Evolutionary conservation across 2,329 filamentous ascomycete species (phyloP), one percentile per base, ranked within the genome.

Genomic region (Zasmidium angulare): DNA sequence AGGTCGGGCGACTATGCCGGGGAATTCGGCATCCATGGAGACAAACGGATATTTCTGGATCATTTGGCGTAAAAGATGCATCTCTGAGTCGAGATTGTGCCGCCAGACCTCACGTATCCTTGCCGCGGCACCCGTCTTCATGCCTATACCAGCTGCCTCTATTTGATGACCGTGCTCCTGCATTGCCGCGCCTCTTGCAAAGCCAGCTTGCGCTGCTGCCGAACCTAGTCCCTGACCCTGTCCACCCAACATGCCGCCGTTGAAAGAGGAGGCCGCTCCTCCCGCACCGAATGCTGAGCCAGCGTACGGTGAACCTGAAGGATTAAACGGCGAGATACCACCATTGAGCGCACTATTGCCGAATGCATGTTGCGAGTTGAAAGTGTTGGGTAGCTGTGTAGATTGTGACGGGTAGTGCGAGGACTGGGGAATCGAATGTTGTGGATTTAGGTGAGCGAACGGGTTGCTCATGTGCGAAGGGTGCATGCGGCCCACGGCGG

Each of bases 1-100:
- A 1, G 95, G 95, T 67, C 95, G 86, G 23, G 93, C 91, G 55
- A 99, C 93, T 55, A 99, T 92, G 58, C 95, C 95, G n/a, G 95
- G 95, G 69, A 99, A 99, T 74, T 98, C 93, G 22, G 95, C 97
- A 74, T 99, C 95, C 95, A 99, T 98, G 69, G 93, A 93, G 76
- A 99, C 93, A 74, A 96, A 98, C 46, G 92, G 91, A 75, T 96
- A 98, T 70, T 89, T 90, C 63, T 96, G 90, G 64, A 98, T 86
- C 69, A 98, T 79, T 60, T 89, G 86, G 74, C 93, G 84, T 67
- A 99, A 77, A 52, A 89, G 81, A 9, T 86, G 88, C 89, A 99
- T 95, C 79, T 99, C 95, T 72, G 96, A 89, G 23, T 90, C 85
- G 63, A 98, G 78, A 71, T 98, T 98, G 68, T 91, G 86, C 74